Percentiles rank a stretch among this genome's conserved stretches.
phyloP scores from a whole-genome alignment of 1,139 yeast genomes.

The Sugiyamaella paludigena region DNA sequence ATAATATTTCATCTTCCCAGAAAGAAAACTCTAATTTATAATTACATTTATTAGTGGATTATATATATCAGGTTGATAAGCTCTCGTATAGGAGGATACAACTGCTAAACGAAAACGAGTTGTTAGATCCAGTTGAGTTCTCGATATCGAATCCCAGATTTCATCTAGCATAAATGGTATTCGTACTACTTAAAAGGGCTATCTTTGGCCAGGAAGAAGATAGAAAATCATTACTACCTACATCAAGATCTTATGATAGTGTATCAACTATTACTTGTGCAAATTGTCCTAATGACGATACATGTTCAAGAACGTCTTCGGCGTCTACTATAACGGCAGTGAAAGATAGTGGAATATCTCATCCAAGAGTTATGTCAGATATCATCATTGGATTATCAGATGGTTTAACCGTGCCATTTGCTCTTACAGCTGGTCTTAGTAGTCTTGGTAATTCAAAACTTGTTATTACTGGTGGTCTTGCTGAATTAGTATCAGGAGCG shows the following conservation, averaged over 20 bases:
- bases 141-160: too few relatives aligned
- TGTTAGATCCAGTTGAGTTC: too few relatives aligned
- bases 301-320: constrained; percentile 18
- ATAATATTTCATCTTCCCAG: too few relatives aligned
- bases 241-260: constrained; percentile 28
- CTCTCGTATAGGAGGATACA: too few relatives aligned
- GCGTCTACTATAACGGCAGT: constrained; percentile 18
- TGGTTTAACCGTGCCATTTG: constrained; percentile 83
- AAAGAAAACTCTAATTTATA: too few relatives aligned
- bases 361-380: constrained; percentile 71
- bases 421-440: constrained; percentile 77
- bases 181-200: constrained; percentile 36
- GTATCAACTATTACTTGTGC: constrained; percentile 14
- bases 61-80: too few relatives aligned
- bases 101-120: too few relatives aligned
- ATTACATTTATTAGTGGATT: too few relatives aligned
- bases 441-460: constrained; percentile 69
- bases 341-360: constrained; percentile 23
- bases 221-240: constrained; percentile 33
- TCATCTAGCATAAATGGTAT: constrained; percentile 27
- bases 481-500: constrained; percentile 81
- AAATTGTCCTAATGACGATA: constrained; percentile 16
- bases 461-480: constrained; percentile 83
- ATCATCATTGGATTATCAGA: constrained; percentile 76
- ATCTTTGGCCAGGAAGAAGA: constrained; percentile 26